Conservation (phyloP, 345 rosid species). For the Citropsis articulata region DNA sequence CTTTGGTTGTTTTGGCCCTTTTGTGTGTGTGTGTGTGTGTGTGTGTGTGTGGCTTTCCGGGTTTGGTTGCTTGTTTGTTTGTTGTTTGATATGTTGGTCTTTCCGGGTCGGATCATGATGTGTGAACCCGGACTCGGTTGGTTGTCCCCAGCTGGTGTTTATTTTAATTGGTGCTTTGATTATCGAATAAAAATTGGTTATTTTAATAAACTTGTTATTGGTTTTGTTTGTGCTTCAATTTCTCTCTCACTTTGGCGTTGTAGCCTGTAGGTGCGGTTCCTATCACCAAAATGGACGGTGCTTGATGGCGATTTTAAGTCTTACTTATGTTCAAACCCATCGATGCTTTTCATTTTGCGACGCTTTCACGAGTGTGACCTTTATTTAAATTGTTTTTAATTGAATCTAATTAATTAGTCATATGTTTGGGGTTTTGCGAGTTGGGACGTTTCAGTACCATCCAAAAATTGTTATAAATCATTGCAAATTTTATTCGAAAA, state of each 20-base stretch:
- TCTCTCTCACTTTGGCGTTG: neutral
- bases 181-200: slow-evolving; percentile 19
- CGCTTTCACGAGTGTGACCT: too few relatives aligned
- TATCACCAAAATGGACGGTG: too few relatives aligned
- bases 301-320: too few relatives aligned
- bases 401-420: too few relatives aligned
- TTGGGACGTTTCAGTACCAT: neutral
- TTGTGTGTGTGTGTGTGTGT: neutral
- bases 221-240: neutral
- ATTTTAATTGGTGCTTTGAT: neutral
- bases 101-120: neutral
- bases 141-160: neutral
- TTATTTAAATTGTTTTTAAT: too few relatives aligned
- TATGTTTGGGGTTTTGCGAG: too few relatives aligned
- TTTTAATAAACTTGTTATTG: neutral
- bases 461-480: neutral
- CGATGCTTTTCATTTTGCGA: too few relatives aligned
- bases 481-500: neutral
- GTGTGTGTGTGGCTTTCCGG: neutral
- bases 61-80: neutral
- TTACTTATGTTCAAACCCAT: too few relatives aligned
- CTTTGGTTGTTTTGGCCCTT: neutral
- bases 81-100: neutral
- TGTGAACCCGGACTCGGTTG: slow-evolving; percentile 3
- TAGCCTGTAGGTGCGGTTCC: too few relatives aligned